Conservation (phyloP, 495 filamentous ascomycete genomes). For the Penicillium samsonianum region DNA sequence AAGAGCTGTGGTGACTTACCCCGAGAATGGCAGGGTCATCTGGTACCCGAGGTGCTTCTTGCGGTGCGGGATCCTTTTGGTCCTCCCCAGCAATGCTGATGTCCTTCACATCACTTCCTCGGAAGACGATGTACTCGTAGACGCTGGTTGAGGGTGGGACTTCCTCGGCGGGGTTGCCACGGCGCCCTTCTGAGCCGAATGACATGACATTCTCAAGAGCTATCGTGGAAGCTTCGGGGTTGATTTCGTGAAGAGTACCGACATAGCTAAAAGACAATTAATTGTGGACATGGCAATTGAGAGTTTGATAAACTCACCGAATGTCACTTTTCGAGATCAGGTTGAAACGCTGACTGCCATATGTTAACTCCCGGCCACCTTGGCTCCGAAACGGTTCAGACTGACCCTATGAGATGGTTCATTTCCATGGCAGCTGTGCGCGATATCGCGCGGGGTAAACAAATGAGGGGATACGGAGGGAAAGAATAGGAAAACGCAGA, state of each 20-base stretch:
- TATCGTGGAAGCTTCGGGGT: slow-evolving; percentile 92
- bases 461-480: slow-evolving; percentile 17
- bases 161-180: slow-evolving; percentile 73
- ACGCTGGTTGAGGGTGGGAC: slow-evolving; percentile 77
- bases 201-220: slow-evolving; percentile 93
- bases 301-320: slow-evolving; percentile 58
- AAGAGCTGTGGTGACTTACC: slow-evolving; percentile 63
- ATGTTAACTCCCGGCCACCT: slow-evolving; percentile 49
- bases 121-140: slow-evolving; percentile 99
- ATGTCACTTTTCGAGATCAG: slow-evolving; percentile 97
- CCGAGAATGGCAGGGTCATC: slow-evolving; percentile 97
- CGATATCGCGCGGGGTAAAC: slow-evolving; percentile 38
- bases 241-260: slow-evolving; percentile 95
- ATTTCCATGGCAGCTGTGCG: slow-evolving; percentile 51
- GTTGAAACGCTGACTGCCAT: slow-evolving; percentile 53
- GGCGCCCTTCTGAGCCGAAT: slow-evolving; percentile 89
- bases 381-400: slow-evolving; percentile 37
- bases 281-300: slow-evolving; percentile 8
- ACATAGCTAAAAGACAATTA: slow-evolving; percentile 70
- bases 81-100: slow-evolving; percentile 79
- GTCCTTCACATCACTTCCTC: slow-evolving; percentile 98
- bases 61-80: slow-evolving; percentile 70
- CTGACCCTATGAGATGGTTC: slow-evolving; percentile 57
- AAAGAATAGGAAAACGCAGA: slow-evolving; percentile 12
- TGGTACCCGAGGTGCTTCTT: slow-evolving; percentile 69